Evolutionary conservation across 2,329 filamentous ascomycete species (phyloP).

Genomic region (Ambrosiella xylebori): DNA sequence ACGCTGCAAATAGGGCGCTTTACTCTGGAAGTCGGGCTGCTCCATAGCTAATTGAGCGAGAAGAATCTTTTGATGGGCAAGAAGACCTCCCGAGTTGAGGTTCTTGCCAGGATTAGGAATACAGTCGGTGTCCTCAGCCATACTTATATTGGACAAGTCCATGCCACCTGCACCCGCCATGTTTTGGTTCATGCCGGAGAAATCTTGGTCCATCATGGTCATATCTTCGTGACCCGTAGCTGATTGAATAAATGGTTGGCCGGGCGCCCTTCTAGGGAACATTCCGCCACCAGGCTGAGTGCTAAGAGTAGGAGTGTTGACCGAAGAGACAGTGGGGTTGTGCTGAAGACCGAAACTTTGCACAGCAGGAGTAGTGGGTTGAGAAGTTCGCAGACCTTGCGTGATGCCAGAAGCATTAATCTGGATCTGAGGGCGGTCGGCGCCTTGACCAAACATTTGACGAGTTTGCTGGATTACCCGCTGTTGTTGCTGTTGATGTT

Average conservation of each 20-base stretch:
- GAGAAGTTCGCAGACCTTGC: slow-evolving; percentile 68
- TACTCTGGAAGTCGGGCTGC: slow-evolving; percentile 55
- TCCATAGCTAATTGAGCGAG: slow-evolving; percentile 58
- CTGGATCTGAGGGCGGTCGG: slow-evolving; percentile 54
- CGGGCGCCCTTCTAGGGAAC: slow-evolving; percentile 33
- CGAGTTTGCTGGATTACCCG: slow-evolving; percentile 47
- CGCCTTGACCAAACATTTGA: slow-evolving; percentile 48
- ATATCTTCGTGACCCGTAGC: slow-evolving; percentile 29
- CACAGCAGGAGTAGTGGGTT: slow-evolving; percentile 68
- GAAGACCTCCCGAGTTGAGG: slow-evolving; percentile 24
- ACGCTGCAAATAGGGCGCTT: slow-evolving; percentile 35
- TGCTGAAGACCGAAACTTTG: slow-evolving; percentile 67
- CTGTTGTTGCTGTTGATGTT: slow-evolving; percentile 10
- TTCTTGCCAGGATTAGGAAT: slow-evolving; percentile 94
- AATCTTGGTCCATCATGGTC: slow-evolving; percentile 47
- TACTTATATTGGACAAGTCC: slow-evolving; percentile 8
- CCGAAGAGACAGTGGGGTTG: slow-evolving; percentile 91
- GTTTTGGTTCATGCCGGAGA: slow-evolving; percentile 38
- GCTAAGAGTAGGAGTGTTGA: slow-evolving; percentile 83
- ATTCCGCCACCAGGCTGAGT: slow-evolving; percentile 54
- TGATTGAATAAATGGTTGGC: slow-evolving; percentile 10
- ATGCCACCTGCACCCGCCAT: slow-evolving; percentile 30
- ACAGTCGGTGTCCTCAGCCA: slow-evolving; percentile 31
- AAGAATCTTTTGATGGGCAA: slow-evolving; percentile 47
- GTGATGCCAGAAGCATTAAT: slow-evolving; percentile 59